Evolutionary conservation across 352 stramenopile species (phyloP), one percentile per base, ranked within the genome.

Genomic region (Phytophthora sansomeana): DNA sequence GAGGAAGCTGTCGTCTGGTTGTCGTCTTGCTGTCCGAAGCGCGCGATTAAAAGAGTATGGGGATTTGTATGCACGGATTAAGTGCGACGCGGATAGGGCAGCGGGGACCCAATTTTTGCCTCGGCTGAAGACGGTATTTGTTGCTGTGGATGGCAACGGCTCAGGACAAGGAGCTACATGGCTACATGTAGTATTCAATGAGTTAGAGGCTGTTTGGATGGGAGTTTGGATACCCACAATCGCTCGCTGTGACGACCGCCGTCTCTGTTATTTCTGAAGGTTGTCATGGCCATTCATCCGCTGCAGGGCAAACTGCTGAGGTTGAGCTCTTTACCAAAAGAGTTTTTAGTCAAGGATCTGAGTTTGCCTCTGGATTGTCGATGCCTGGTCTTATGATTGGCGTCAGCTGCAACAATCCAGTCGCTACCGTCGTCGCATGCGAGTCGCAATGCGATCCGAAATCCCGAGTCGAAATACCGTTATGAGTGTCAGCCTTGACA

Each of bases 1-100:
- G 42, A 46, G 11, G n/a, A n/a, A n/a, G n/a, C n/a, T n/a, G n/a
- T 28, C 43, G 35, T 56, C 24, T 8, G 24, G 47, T 54, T 8
- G 61, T 30, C n/a, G n/a, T n/a, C n/a, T n/a, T 36, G 49, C 48
- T 67, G 42, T 51, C 49, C 51, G 50, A 58, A n/a, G n/a, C n/a
- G n/a, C n/a, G n/a, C 8, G 44, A 51, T 51, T 51, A 36, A 32
- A 19, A 36, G 35, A 32, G 44, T 32, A 17, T 36, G 2, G 24
- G 28, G 24, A 36, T 38, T 32, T 32, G 44, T 51, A 36, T n/a
- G 26, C 5, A 13, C n/a, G 26, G 21, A 2, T 21, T 33, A 33
- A 33, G 21, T 51, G 11, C 17, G 28, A 32, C 7, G 21, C 8
- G 43, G 24, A 24, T 51, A 36, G 8, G 26, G 43, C 8, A 5